Base-by-base conservation (phyloP, 2,329 filamentous ascomycete species). In the Aspergillus amoenus region DNA sequence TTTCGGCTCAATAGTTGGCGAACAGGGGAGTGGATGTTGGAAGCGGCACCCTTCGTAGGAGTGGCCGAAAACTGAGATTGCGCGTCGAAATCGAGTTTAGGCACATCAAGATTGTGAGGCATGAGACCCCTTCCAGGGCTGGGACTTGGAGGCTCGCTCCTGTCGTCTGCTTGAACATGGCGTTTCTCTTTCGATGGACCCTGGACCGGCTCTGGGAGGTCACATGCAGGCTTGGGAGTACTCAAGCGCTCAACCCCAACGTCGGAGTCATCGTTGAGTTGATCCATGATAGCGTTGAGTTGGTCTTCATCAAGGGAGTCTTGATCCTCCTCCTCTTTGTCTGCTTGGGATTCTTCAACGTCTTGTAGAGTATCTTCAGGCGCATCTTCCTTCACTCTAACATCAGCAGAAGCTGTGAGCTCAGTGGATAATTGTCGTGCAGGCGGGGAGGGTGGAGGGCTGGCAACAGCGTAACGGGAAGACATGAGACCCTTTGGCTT, bases 201-300 rank as follows among this genome's bases (percentile, higher is more conserved):
- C 9, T 77, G 72, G 5, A 80, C 73, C 17, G 78, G 72, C 45
- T 72, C 70, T 18, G 66, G 57, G 13, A 63, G 39, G 34, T 63
- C 47, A 24, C 65, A 62, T 53, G 62, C 55, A 45, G 70, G 65
- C 32, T 64, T 64, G 21, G 74, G 72, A 12, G 76, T 76, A 24
- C 65, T 70, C n/a, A 73, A 62, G 67, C 86, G 87, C 68, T 91
- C 90, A 58, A 91, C 84, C 12, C 90, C 90, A 71, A 89, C 84
- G 51, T 88, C 86, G 2, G 88, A 89, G 63, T 91, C 86, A 47
- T 81, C 84, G 57, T 91, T 88, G 66, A 97, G 83, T 59, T 94
- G 88, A 62, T 88, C 85, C 91, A 97, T 96, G 52, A 97, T 87
- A 44, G 89, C 91, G 77, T 97, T 93, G 67, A 97, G 93, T 69